Evolutionary conservation across 2,329 filamentous ascomycete genomes (phyloP).

Genomic region (Ilyonectria mors-panacis): DNA sequence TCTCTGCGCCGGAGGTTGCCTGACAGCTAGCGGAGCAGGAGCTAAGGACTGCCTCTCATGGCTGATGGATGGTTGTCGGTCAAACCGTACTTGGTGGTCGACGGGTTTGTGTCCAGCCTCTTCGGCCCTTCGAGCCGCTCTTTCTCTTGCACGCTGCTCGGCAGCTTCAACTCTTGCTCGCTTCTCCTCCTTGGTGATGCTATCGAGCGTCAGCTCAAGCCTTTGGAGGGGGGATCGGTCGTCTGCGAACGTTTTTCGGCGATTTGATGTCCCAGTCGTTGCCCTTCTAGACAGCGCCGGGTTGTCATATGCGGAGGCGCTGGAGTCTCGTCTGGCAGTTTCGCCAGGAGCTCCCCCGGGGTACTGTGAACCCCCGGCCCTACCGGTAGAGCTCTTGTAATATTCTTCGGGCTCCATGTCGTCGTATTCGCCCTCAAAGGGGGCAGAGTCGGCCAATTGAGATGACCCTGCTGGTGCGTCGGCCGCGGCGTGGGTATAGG

Average conservation of each 20-base stretch:
- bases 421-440: slow-evolving; percentile 33
- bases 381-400: slow-evolving; percentile 42
- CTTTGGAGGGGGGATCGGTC: slow-evolving; percentile 94
- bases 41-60: slow-evolving; percentile 37
- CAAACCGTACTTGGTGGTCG: slow-evolving; percentile 38
- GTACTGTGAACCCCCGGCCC: slow-evolving; percentile 38
- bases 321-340: slow-evolving; percentile 43
- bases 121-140: slow-evolving; percentile 59
- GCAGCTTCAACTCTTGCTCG: slow-evolving; percentile 87
- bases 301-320: slow-evolving; percentile 38
- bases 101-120: slow-evolving; percentile 45
- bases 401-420: slow-evolving; percentile 48
- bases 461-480: slow-evolving; percentile 21
- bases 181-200: slow-evolving; percentile 97
- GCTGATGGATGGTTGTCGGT: slow-evolving; percentile 42
- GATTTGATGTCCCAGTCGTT: slow-evolving; percentile 58
- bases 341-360: slow-evolving; percentile 40
- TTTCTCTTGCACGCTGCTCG: slow-evolving; percentile 80
- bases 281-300: slow-evolving; percentile 54
- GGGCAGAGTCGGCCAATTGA: slow-evolving; percentile 28
- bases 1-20: slow-evolving; percentile 33
- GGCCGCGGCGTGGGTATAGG: slow-evolving; percentile 43
- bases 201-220: slow-evolving; percentile 90
- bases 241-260: slow-evolving; percentile 76
- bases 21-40: slow-evolving; percentile 32